These are phyloP conservation scores for Calonectria crousiana DNA, from an alignment of 2,329 filamentous ascomycete species.

Conservation along the genomic window DNA sequence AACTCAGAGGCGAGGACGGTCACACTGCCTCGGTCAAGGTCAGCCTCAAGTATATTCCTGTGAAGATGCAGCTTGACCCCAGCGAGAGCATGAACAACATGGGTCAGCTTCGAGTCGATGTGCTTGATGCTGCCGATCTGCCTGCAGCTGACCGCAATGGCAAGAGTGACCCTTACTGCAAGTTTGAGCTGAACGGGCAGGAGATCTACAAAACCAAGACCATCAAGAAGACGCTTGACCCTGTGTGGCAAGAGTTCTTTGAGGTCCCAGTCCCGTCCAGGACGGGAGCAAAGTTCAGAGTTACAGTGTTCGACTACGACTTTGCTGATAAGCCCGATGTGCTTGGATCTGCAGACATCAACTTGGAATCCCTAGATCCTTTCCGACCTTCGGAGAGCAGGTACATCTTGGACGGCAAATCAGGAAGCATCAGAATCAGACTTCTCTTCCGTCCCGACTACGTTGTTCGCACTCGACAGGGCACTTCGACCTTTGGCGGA, in stretches of 20 bases:
- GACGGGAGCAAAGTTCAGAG: constrained; percentile 84
- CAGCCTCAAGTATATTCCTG: constrained; percentile 93
- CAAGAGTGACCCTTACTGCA: constrained; percentile 96
- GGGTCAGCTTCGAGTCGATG: constrained; percentile 92
- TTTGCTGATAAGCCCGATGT: constrained; percentile 95
- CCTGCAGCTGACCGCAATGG: constrained; percentile 95
- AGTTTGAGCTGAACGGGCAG: constrained; percentile 89
- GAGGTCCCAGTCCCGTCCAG: constrained; percentile 85
- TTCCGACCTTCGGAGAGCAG: constrained; percentile 83
- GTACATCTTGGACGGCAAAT: constrained; percentile 87
- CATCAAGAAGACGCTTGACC: constrained; percentile 96
- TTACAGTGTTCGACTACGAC: constrained; percentile 94
- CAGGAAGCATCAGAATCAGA: constrained; percentile 83
- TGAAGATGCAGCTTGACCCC: constrained; percentile 93
- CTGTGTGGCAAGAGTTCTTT: constrained; percentile 96
- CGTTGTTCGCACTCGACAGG: constrained; percentile 86
- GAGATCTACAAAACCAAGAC: constrained; percentile 96
- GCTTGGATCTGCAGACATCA: constrained; percentile 82
- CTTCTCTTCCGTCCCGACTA: constrained; percentile 95
- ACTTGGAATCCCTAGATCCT: constrained; percentile 84
- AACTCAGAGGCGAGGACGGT: constrained; percentile 83
- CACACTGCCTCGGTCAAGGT: constrained; percentile 81
- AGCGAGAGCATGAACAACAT: constrained; percentile 99
- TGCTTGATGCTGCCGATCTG: constrained; percentile 88
- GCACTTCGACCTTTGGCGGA: constrained; percentile 91